These are phyloP conservation scores for Serpula lacrymans DNA, from an alignment of 768 basidiomycete species.

Conservation along the genomic window DNA sequence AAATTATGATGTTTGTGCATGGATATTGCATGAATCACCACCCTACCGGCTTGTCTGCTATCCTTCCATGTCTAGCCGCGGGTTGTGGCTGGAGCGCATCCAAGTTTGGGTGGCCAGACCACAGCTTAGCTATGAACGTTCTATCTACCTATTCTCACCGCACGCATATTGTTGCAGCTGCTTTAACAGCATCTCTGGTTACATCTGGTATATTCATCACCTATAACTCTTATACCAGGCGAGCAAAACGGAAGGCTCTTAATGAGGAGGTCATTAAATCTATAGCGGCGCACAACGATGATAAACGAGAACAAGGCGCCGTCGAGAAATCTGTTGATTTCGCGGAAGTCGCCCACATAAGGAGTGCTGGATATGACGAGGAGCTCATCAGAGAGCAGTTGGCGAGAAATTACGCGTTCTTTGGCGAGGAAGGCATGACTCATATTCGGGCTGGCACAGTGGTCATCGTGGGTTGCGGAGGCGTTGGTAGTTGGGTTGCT, in stretches of 20 bases:
- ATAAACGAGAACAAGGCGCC: neutral
- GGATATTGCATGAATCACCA: too few species aligned
- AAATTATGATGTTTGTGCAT: too few species aligned
- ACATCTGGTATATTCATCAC: constrained; percentile 60
- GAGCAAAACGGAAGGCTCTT: constrained; percentile 51
- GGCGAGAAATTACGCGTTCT: constrained; percentile 91
- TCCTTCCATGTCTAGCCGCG: too few species aligned
- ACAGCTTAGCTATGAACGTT: constrained; percentile 16
- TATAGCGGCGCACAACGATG: constrained; percentile 27
- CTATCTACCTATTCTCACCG: constrained; percentile 45
- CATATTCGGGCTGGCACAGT: constrained; percentile 73
- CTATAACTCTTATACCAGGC: constrained; percentile 48
- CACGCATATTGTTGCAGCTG: constrained; percentile 62
- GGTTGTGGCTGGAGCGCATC: too few species aligned
- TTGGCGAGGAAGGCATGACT: constrained; percentile 85
- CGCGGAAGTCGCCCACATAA: constrained; percentile 4
- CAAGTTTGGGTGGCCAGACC: too few species aligned
- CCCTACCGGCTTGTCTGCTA: too few species aligned
- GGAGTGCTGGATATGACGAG: constrained; percentile 56
- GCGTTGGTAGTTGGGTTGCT: constrained; percentile 95
- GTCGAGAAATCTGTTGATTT: constrained; percentile 15
- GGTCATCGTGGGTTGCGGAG: constrained; percentile 91
- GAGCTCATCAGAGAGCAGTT: constrained; percentile 85
- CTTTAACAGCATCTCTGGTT: constrained; percentile 58
- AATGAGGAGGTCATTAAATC: constrained; percentile 55